Conservation (phyloP, 192 early-diverging fungal species). For the Chytriomyces sp. region DNA sequence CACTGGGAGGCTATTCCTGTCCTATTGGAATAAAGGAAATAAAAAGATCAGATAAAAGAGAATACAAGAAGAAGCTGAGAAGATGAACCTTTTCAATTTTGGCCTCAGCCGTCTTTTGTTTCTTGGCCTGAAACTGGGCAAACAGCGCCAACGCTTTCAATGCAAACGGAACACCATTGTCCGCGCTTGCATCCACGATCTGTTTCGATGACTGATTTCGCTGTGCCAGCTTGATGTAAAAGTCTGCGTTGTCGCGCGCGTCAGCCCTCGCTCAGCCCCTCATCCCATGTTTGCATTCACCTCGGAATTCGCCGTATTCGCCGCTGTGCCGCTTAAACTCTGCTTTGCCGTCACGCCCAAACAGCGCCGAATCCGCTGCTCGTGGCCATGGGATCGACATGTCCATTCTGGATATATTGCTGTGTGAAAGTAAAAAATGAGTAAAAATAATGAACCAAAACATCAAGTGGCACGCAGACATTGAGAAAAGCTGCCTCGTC, state of each 20-base stretch:
- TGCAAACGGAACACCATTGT: not conserved
- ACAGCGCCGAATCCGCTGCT: conserved; percentile 7
- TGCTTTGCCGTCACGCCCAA: conserved; percentile 14
- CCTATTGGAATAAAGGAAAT: conserved; percentile 32
- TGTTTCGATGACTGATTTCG: conserved; percentile 8
- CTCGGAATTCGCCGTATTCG: conserved; percentile 26
- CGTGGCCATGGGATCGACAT: conserved; percentile 6
- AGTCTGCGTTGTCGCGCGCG: not conserved
- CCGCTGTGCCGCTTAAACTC: conserved; percentile 6
- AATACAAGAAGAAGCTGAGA: conserved; percentile 14
- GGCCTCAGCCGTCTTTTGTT: conserved; percentile 30
- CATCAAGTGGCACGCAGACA: conserved; percentile 49
- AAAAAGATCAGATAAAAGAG: not conserved
- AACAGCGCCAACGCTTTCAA: conserved; percentile 53
- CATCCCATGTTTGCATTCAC: not conserved
- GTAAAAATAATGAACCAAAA: conserved; percentile 14
- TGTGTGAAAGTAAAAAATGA: not conserved
- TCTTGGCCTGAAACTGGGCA: conserved; percentile 56
- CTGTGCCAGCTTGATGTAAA: conserved; percentile 14
- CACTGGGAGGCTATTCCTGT: conserved; percentile 65
- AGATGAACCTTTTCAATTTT: conserved; percentile 55
- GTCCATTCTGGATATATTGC: not conserved
- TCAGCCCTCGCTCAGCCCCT: not conserved
- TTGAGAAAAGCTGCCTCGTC: conserved; percentile 58
- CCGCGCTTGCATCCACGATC: not conserved